Base-by-base conservation (phyloP, 2,329 filamentous ascomycete genomes). In the Pseudogymnoascus sp. region DNA sequence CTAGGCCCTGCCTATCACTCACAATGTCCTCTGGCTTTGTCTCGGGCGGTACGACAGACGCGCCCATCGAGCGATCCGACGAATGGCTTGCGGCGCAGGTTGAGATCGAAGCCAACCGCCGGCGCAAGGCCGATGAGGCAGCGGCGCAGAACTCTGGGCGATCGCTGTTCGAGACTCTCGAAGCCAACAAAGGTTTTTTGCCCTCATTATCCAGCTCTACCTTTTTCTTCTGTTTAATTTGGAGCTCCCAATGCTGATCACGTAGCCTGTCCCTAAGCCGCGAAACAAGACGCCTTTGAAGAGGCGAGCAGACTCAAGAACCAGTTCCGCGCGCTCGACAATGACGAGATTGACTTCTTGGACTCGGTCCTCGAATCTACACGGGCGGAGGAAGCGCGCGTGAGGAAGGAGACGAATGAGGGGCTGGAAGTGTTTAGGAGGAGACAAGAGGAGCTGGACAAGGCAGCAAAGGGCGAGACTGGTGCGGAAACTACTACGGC, bases 281-380 rank as follows among this genome's bases (percentile, higher is more conserved):
- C 89, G 64, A 93, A 93, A 75, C 88, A 93, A 76, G 89, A 90
- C 18, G 89, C 87, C 7, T 91, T 92, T 73, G 90, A 92, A 73
- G 90, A 93, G 74, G 81, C 86, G 67, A 83, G 81, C 67, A 82
- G 82, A 67, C 78, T 93, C 62, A 84, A 85, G 71, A 90, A 93
- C 70, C 90, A 93, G 77, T 93, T 92, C 73, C 84, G 87, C 40
- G 80, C 87, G 2, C 80, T 95, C 31, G 87, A 93, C 72, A 88
- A 91, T 65, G 89, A 92, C 72, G 90, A 93, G 77, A 80, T 89
- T 61, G 89, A 88, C 18, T 93, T 91, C 68, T 76, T 95, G 61
- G 85, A 87, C 57, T 82, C 81, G 54, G 80, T 89, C 40, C 70
- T 77, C 60, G 79, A 78, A 61, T 75, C 76, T 62, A 77, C 78